phyloP scores from a whole-genome alignment of 2,329 filamentous ascomycete species.

The Verticillium dahliae region DNA sequence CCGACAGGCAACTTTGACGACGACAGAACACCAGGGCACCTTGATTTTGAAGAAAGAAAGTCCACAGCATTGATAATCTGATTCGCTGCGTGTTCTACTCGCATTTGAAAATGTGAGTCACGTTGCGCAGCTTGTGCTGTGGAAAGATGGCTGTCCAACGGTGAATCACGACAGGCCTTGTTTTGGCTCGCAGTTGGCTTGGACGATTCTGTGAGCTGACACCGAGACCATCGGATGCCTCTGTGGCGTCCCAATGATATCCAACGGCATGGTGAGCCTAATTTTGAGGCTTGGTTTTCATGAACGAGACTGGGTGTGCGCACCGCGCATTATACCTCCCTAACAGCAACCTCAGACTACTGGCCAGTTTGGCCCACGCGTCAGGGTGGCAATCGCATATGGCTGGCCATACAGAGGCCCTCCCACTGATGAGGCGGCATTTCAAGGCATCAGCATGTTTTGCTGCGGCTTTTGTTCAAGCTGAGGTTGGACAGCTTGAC shows the following conservation, averaged over 20 bases:
- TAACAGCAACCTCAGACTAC: too few species aligned
- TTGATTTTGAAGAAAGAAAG: background rate
- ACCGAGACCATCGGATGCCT: background rate
- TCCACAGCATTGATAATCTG: background rate
- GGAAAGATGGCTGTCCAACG: background rate
- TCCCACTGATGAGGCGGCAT: too few species aligned
- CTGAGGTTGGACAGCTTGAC: too few species aligned
- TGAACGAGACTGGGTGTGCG: background rate
- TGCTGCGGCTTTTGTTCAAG: too few species aligned
- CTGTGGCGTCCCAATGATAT: background rate
- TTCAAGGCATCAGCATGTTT: too few species aligned
- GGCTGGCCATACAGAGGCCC: too few species aligned
- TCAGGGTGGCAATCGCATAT: too few species aligned
- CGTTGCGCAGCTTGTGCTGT: background rate
- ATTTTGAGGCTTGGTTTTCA: background rate
- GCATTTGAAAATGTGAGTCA: background rate
- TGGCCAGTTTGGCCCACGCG: too few species aligned
- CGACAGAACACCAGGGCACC: background rate
- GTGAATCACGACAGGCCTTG: background rate
- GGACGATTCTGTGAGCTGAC: background rate
- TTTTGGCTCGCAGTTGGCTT: background rate
- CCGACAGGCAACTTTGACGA: background rate
- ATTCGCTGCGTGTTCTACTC: background rate
- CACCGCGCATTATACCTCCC: background rate
- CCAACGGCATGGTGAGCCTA: background rate